Conservation (phyloP, 2,329 filamentous ascomycete genomes). For the Albophoma yamanashiensis region DNA sequence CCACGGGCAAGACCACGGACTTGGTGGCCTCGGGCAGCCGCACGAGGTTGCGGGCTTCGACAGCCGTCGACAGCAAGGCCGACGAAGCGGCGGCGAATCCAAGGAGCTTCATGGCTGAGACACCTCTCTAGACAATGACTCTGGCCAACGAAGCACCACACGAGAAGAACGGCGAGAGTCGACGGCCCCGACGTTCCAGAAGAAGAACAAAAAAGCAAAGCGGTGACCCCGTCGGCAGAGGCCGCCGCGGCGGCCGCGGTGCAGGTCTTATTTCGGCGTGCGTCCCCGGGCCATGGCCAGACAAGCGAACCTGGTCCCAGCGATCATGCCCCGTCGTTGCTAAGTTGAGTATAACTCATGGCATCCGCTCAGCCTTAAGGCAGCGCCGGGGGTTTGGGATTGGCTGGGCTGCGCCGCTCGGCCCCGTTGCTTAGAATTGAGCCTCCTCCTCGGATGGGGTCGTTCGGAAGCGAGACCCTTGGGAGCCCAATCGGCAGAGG, state of each 20-base stretch:
- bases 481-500: slow-evolving; percentile 11
- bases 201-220: not conserved
- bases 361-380: slow-evolving; percentile 6
- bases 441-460: not conserved
- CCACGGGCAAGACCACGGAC: slow-evolving; percentile 17
- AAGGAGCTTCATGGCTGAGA: slow-evolving; percentile 11
- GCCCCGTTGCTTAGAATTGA: not conserved
- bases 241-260: not conserved
- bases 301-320: not conserved
- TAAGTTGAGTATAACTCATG: not conserved
- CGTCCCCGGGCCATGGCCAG: not conserved
- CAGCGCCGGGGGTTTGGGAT: slow-evolving; percentile 2
- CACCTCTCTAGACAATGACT: not conserved
- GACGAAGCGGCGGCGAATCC: slow-evolving; percentile 9
- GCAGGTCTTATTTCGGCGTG: slow-evolving; percentile 2
- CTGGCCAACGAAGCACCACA: not conserved
- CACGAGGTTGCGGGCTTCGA: slow-evolving; percentile 16
- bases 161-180: not conserved
- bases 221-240: not conserved
- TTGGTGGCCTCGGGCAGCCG: slow-evolving; percentile 22
- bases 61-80: slow-evolving; percentile 17
- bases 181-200: not conserved
- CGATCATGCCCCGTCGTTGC: not conserved
- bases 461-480: not conserved
- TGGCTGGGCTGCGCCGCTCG: not conserved